Evolutionary conservation across 768 basidiomycete genomes (phyloP).

Genomic region (Hypholoma sublateritium): DNA sequence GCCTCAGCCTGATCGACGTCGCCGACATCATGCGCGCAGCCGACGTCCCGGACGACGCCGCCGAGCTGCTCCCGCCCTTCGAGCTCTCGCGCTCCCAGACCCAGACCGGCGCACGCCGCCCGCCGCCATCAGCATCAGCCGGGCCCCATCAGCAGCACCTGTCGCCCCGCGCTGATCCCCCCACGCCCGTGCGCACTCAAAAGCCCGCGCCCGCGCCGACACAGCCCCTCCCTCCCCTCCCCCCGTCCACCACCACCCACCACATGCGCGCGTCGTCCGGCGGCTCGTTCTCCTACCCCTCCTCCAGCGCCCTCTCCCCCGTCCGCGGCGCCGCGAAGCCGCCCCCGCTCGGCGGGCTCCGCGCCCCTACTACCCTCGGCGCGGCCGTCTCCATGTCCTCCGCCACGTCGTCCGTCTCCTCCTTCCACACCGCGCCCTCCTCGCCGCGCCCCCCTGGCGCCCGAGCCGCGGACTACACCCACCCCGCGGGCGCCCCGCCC

Average conservation of each 20-base stretch:
- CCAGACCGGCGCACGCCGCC: background rate
- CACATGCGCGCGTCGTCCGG: background rate
- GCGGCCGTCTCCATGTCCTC: background rate
- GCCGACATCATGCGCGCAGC: background rate
- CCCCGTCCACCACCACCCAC: background rate
- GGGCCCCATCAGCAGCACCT: background rate
- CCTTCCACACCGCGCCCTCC: background rate
- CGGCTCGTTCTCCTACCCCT: slow-evolving; percentile 3
- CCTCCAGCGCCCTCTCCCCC: background rate
- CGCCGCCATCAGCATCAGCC: background rate
- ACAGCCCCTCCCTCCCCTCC: background rate
- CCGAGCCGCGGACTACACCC: background rate
- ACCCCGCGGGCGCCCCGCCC: background rate
- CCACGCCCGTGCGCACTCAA: background rate
- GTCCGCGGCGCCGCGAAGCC: background rate
- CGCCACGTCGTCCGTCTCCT: background rate
- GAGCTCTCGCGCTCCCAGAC: background rate
- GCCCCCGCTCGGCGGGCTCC: background rate
- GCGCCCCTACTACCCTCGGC: background rate
- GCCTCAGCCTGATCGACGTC: slow-evolving; percentile 2
- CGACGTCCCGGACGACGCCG: background rate
- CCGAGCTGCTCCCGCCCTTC: background rate
- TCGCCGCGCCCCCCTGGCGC: background rate
- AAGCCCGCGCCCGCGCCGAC: background rate
- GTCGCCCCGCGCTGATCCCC: background rate